Evolutionary conservation across 495 filamentous ascomycete species (phyloP), one percentile per base, ranked within the genome.

Genomic region (Chaetomium cochliodes): DNA sequence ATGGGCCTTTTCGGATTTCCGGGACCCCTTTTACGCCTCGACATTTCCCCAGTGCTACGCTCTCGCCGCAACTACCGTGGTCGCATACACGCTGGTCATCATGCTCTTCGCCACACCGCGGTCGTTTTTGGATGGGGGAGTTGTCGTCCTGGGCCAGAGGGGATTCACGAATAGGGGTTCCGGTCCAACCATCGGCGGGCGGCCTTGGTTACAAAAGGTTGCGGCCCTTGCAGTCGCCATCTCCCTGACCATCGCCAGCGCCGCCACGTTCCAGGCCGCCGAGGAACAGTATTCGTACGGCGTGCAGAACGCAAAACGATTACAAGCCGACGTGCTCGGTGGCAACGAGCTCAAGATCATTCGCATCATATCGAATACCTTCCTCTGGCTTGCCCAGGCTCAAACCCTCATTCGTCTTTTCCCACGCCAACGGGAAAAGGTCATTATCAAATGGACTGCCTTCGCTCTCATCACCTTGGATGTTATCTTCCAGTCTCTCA

Each of bases 401-500:
- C 94, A 98, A 74, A 98, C 94, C 0, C 79, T 98, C 54, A 97
- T 98, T 71, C 87, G 94, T 54, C 79, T 98, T 0, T 98, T 98
- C 70, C 96, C 96, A 20, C 90, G 94, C 28, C 92, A 97, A 70
- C 92, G 96, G 66, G 94, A 98, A 74, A 98, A 97, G 77, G 86
- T 98, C 23, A 90, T 97, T 71, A 98, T 98, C 78, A 98, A 97
- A 78, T 98, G 94, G 94, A 89, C 92, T 11, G 94, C 92, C 2
- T 97, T 98, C 76, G 91, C 89, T 6, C 83, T 98, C 51, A 97
- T 98, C 66, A 82, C 92, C 2, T 80, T 98, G 30, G 94, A 98
- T 70, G 89, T 91, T 8, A 86, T 90, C 2, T 98, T 98, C 70
- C 89, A 87, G 65, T 90, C 88, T 49, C 83, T 98, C 46, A 93